These are phyloP conservation scores for Didymella lethalis DNA, from an alignment of 2,329 filamentous ascomycete genomes.

Conservation along the genomic window DNA sequence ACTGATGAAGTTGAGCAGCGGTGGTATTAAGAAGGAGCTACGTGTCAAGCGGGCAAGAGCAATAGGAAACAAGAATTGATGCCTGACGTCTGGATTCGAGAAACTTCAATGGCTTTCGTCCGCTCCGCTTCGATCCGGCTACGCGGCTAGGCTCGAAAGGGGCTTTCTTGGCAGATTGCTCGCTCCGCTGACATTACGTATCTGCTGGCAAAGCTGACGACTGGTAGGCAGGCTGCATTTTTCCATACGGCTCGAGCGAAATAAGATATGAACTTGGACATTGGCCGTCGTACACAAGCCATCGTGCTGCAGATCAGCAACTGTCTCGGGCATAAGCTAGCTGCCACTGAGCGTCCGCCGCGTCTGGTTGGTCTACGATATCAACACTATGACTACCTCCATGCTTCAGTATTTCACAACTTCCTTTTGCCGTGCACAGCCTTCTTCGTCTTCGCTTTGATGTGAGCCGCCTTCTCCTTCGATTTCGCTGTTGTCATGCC, in stretches of 20 bases:
- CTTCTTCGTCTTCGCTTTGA: constrained; percentile 40
- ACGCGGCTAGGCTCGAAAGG: constrained; percentile 36
- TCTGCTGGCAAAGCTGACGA: constrained; percentile 14
- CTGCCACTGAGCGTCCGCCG: constrained; percentile 5
- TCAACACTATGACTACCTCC: neutral
- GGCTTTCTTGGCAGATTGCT: constrained; percentile 24
- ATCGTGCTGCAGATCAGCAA: constrained; percentile 6
- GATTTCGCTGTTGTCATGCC: constrained; percentile 56
- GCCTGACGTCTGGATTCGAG: constrained; percentile 25
- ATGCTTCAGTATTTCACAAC: neutral
- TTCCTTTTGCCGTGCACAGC: constrained; percentile 23
- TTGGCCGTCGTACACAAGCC: constrained; percentile 1
- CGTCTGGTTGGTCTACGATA: neutral
- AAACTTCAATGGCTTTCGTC: constrained; percentile 29
- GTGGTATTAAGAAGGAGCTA: constrained; percentile 13
- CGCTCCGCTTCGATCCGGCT: constrained; percentile 35
- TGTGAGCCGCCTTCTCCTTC: constrained; percentile 41
- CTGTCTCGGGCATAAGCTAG: neutral
- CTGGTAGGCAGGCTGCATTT: constrained; percentile 1
- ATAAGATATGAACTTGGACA: constrained; percentile 8
- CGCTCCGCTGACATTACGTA: constrained; percentile 19
- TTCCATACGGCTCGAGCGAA: neutral
- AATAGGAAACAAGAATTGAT: constrained; percentile 14
- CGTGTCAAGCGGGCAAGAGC: constrained; percentile 14
- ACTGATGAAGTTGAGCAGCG: constrained; percentile 2